Evolutionary conservation across 345 rosid species (phyloP).

Genomic region (Pistacia atlantica): DNA sequence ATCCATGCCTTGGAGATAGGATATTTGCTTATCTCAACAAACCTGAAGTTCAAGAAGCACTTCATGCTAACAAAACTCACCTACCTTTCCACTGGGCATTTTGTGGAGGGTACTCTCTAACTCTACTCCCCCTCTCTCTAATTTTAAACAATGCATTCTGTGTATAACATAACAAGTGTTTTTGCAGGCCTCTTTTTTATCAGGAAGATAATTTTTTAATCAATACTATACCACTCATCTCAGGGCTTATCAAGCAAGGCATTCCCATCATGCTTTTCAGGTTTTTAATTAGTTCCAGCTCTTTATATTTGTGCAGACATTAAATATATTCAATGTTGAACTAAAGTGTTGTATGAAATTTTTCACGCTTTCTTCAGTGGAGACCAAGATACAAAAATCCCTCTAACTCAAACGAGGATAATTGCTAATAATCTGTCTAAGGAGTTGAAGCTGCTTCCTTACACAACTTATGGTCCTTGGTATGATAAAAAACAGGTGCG

Average conservation of each 20-base stretch:
- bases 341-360: neutral
- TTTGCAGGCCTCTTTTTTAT: slow-evolving; percentile 37
- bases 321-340: neutral
- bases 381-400: slow-evolving; percentile 42
- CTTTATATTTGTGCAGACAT: neutral
- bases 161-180: neutral
- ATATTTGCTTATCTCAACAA: slow-evolving; percentile 30
- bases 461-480: slow-evolving; percentile 25
- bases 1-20: slow-evolving; percentile 35
- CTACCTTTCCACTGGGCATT: slow-evolving; percentile 38
- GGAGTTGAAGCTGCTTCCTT: slow-evolving; percentile 31
- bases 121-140: neutral
- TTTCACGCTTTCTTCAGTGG: slow-evolving; percentile 19
- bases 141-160: neutral
- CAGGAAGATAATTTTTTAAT: slow-evolving; percentile 28
- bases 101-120: slow-evolving; percentile 33
- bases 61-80: slow-evolving; percentile 46
- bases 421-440: slow-evolving; percentile 40
- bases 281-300: slow-evolving; percentile 3
- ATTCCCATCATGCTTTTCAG: slow-evolving; percentile 38
- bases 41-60: slow-evolving; percentile 43
- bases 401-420: slow-evolving; percentile 37
- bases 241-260: slow-evolving; percentile 28
- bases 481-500: slow-evolving; percentile 31
- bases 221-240: slow-evolving; percentile 28